Base-by-base conservation (phyloP, 2,329 filamentous ascomycete genomes). In the Xylariales sp. region DNA sequence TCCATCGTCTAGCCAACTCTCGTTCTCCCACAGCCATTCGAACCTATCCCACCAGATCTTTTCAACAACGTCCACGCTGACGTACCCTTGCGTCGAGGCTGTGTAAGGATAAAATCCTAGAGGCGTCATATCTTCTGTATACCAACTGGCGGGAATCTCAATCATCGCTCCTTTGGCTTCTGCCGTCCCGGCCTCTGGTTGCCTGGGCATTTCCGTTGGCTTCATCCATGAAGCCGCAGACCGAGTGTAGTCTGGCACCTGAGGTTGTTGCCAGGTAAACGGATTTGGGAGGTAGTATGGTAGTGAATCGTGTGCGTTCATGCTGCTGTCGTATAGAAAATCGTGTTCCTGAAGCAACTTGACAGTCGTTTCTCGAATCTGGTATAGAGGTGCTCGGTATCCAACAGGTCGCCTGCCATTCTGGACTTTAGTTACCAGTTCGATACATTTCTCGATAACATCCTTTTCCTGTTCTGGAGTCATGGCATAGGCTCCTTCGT, bases 41-140 rank as follows among this genome's bases (percentile, higher is more conserved):
- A 81, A 78, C 10, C 74, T 68, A 50, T 80, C 76, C 50, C 66
- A 71, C 78, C 78, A 82, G 63, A 81, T 74, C 45, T 72, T 65
- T 62, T 82, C 77, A 20, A 82, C 68, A 2, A 74, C 65, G 8
- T 70, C 63, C 4, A 73, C 69, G 40, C 76, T 72, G 1, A 80
- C 75, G 51, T 79, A 82, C 1, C 78, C 78, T 31, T 74, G 70
- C 3, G 69, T 73, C 45, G 80, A 80, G 1, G 64, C 48, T 5
- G 59, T 60, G 41, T 73, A 62, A 3, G 69, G 69, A 11, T 21
- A 16, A 20, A 21, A 36, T 12, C 24, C 18, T 2, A 36, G 33
- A 4, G 33, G 33, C 33, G 24, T 36, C 33, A 36, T 36, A 22
- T 36, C 33, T 14, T 36, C 33, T 12, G 20, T 36, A 12, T 36